phyloP scores from a whole-genome alignment of 441 rosid species.

The Gossypium davidsonii region DNA sequence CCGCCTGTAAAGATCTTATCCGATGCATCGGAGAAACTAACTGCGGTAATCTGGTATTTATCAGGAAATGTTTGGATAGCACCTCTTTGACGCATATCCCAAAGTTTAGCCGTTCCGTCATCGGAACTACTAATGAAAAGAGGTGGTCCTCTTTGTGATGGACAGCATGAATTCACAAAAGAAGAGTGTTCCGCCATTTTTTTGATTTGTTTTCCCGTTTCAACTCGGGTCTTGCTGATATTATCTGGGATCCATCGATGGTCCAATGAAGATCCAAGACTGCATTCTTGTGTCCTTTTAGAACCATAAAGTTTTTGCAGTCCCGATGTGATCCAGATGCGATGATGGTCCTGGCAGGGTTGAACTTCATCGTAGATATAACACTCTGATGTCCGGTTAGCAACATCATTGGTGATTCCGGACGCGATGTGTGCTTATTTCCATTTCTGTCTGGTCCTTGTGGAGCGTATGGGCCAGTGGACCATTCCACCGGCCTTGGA shows the following conservation, averaged over 20 bases:
- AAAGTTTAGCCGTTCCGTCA: slow-evolving; percentile 92
- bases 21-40: slow-evolving; percentile 81
- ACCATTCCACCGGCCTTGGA: slow-evolving; percentile 87
- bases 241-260: slow-evolving; percentile 75
- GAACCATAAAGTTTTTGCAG: slow-evolving; percentile 86
- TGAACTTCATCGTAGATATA: slow-evolving; percentile 76
- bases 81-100: slow-evolving; percentile 95
- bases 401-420: slow-evolving; percentile 86
- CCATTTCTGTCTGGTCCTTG: slow-evolving; percentile 51
- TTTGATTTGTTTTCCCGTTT: slow-evolving; percentile 80
- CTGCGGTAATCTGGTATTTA: slow-evolving; percentile 87
- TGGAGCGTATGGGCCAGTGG: slow-evolving; percentile 57
- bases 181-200: slow-evolving; percentile 94
- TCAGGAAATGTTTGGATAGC: slow-evolving; percentile 95
- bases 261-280: slow-evolving; percentile 89
- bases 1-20: slow-evolving; percentile 90
- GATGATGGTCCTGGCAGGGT: slow-evolving; percentile 65
- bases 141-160: slow-evolving; percentile 83
- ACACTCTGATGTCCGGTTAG: slow-evolving; percentile 79
- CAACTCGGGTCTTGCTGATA: slow-evolving; percentile 86
- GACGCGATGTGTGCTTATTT: slow-evolving; percentile 60
- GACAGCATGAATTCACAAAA: slow-evolving; percentile 82
- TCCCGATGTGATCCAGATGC: slow-evolving; percentile 94
- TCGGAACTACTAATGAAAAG: slow-evolving; percentile 87
- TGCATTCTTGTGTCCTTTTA: slow-evolving; percentile 91